These are phyloP conservation scores for Chaetomidium leptoderma DNA, from an alignment of 495 filamentous ascomycete genomes.

Conservation along the genomic window DNA sequence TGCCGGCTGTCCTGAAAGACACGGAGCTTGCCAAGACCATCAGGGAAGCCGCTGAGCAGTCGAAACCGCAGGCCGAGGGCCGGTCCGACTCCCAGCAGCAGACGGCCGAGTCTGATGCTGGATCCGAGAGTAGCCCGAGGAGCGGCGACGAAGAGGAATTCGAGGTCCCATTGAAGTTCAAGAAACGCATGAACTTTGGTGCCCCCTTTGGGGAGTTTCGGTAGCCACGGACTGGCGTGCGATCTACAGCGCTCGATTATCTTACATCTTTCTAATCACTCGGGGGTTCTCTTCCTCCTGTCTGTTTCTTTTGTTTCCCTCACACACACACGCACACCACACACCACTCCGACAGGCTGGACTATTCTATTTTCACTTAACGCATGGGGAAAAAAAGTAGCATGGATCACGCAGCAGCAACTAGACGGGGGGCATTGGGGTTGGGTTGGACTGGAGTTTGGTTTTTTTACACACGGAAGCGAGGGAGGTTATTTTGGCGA, in stretches of 20 bases:
- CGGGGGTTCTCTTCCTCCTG: neutral
- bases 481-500: conserved; percentile 1
- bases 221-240: neutral
- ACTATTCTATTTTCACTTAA: neutral
- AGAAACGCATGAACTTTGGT: conserved; percentile 59
- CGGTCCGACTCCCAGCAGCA: neutral
- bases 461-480: neutral
- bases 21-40: neutral
- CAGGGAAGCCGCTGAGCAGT: conserved; percentile 1
- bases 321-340: neutral
- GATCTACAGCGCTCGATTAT: neutral
- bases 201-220: conserved; percentile 34
- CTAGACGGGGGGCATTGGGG: neutral
- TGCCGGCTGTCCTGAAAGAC: conserved; percentile 40
- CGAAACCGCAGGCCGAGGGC: conserved; percentile 18
- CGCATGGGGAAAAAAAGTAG: neutral
- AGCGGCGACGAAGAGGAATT: conserved; percentile 39
- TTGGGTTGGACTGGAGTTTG: neutral
- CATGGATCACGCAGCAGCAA: neutral
- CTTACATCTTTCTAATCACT: neutral
- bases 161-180: conserved; percentile 57
- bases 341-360: neutral
- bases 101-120: conserved; percentile 6
- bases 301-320: conserved; percentile 5
- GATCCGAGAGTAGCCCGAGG: conserved; percentile 19